A percentile compares a stretch with the other conserved stretches of the same genome.
Conservation (phyloP, 2,329 filamentous ascomycete species). For the Colletotrichum tropicicola region DNA sequence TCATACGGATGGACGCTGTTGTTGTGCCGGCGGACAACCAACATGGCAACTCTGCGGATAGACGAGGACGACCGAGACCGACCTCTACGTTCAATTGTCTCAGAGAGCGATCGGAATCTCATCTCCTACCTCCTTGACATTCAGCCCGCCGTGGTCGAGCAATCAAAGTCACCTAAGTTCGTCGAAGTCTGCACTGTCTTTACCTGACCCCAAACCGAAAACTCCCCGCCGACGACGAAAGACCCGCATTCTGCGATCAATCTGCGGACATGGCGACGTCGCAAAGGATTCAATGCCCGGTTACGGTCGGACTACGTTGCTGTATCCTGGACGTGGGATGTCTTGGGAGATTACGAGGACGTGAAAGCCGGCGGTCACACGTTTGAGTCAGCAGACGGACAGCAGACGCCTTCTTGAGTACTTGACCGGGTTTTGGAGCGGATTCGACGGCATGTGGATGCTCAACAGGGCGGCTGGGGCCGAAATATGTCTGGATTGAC, state of each 20-base stretch:
- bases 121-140: background rate
- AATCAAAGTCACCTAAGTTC: background rate
- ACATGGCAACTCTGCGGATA: background rate
- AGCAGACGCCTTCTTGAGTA: background rate
- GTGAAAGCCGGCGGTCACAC: background rate
- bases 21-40: too few relatives aligned
- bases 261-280: background rate
- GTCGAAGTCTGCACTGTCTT: background rate
- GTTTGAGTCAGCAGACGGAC: background rate
- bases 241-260: background rate
- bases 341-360: background rate
- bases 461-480: background rate
- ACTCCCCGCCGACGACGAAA: background rate
- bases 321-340: background rate
- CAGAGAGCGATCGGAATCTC: background rate
- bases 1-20: too few relatives aligned
- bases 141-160: background rate
- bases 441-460: background rate
- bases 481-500: background rate
- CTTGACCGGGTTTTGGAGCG: background rate
- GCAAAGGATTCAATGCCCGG: background rate
- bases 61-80: background rate
- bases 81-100: background rate
- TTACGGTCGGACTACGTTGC: background rate
- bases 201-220: background rate